Percentiles rank a stretch among this genome's conserved stretches.
phyloP scores from a whole-genome alignment of 208 protist genomes.

The Plasmodiophora brassicae region DNA sequence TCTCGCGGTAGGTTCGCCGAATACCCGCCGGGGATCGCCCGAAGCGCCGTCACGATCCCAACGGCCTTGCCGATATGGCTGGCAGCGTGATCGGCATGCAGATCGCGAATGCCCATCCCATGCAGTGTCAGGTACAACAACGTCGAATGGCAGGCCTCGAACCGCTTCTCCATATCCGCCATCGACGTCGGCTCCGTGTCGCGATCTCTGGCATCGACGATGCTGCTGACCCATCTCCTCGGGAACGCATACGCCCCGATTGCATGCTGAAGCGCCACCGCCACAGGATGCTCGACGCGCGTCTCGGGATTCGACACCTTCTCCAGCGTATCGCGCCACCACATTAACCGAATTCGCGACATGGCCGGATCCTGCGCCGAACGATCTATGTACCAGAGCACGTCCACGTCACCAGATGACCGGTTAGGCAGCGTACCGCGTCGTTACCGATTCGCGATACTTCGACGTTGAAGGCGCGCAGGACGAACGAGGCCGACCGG shows the following conservation, averaged over 20 bases:
- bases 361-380: background rate
- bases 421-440: background rate
- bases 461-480: constrained; percentile 16
- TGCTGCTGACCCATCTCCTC: background rate
- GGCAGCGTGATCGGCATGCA: constrained; percentile 22
- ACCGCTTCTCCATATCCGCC: background rate
- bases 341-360: background rate
- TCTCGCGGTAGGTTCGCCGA: background rate
- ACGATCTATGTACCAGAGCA: background rate
- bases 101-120: background rate
- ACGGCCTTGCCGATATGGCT: constrained; percentile 23
- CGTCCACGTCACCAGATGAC: background rate
- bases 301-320: background rate
- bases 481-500: background rate
- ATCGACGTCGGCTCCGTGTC: background rate
- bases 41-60: background rate
- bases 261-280: background rate
- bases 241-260: background rate
- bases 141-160: background rate
- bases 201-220: background rate
- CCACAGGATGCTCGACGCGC: background rate
- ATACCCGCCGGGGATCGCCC: background rate
- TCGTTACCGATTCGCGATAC: background rate
- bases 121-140: constrained; percentile 3
- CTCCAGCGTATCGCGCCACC: background rate